These are phyloP conservation scores for Karstenula rhodostoma DNA, from an alignment of 2,329 filamentous ascomycete species.

Conservation along the genomic window DNA sequence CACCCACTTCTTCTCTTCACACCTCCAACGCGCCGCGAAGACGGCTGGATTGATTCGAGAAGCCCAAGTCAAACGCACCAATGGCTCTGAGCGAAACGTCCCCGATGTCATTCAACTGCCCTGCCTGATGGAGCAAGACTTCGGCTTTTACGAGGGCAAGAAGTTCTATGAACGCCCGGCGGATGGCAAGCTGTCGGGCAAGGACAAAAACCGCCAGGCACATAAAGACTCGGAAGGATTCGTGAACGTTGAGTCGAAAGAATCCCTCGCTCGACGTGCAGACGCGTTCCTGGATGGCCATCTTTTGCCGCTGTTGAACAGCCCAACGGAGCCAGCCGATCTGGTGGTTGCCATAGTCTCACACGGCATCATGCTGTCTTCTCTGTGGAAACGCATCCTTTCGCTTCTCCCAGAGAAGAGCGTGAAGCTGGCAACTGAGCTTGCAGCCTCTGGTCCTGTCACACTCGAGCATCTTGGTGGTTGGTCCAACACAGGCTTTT, in stretches of 20 bases:
- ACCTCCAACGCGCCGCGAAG: slow-evolving; percentile 75
- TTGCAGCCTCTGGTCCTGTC: slow-evolving; percentile 49
- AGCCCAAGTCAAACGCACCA: slow-evolving; percentile 54
- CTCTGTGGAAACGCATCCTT: slow-evolving; percentile 71
- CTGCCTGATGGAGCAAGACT: slow-evolving; percentile 74
- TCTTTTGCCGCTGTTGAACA: slow-evolving; percentile 65
- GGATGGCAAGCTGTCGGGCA: slow-evolving; percentile 45
- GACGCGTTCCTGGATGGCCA: slow-evolving; percentile 72
- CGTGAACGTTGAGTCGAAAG: slow-evolving; percentile 71
- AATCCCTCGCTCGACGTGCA: slow-evolving; percentile 70
- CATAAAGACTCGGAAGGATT: slow-evolving; percentile 55
- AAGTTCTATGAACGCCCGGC: slow-evolving; percentile 58
- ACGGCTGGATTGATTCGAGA: slow-evolving; percentile 74
- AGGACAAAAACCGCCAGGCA: slow-evolving; percentile 49
- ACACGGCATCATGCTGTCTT: slow-evolving; percentile 81
- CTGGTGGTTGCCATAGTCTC: slow-evolving; percentile 73
- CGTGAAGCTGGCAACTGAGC: slow-evolving; percentile 55
- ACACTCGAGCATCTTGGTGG: slow-evolving; percentile 63
- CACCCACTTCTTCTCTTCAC: slow-evolving; percentile 78
- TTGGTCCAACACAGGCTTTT: slow-evolving; percentile 73
- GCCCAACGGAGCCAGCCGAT: slow-evolving; percentile 35
- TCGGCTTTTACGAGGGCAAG: slow-evolving; percentile 74
- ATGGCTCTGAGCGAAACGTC: slow-evolving; percentile 14
- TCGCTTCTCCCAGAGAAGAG: slow-evolving; percentile 60
- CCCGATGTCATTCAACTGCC: slow-evolving; percentile 36